These are phyloP conservation scores for Boletus vermiculosoides DNA, from an alignment of 768 basidiomycete genomes.

Conservation along the genomic window DNA sequence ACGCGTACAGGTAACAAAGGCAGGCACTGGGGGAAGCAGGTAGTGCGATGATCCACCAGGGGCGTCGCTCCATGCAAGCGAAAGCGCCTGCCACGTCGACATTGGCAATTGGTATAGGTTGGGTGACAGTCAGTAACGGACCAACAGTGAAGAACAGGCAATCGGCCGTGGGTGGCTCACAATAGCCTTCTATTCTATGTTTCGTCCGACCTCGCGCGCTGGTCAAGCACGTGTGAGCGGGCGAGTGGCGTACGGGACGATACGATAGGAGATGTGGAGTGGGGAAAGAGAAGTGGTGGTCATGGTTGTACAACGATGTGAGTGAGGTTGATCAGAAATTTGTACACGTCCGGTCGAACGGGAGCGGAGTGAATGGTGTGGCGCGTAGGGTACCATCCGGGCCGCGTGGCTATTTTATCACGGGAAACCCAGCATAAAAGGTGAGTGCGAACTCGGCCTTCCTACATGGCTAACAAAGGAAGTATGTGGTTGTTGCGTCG, in stretches of 20 bases:
- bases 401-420: background rate
- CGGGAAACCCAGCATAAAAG: constrained; percentile 34
- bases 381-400: background rate
- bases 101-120: constrained; percentile 7
- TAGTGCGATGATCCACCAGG: background rate
- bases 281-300: constrained; percentile 1
- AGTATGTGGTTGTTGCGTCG: constrained; percentile 32
- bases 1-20: background rate
- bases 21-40: background rate
- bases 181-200: constrained; percentile 14
- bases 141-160: background rate
- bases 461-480: constrained; percentile 41
- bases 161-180: background rate
- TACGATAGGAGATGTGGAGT: constrained; percentile 3
- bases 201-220: background rate
- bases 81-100: background rate
- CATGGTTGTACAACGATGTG: constrained; percentile 15
- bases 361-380: constrained; percentile 1
- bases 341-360: constrained; percentile 7
- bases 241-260: constrained; percentile 1
- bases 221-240: background rate
- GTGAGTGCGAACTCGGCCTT: constrained; percentile 38
- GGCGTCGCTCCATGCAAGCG: background rate
- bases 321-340: constrained; percentile 4
- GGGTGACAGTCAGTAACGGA: background rate